A percentile compares a stretch with the other conserved stretches of the same genome.
Evolutionary conservation across 306 rosid species (phyloP).

Genomic region (Lablab purpureus): DNA sequence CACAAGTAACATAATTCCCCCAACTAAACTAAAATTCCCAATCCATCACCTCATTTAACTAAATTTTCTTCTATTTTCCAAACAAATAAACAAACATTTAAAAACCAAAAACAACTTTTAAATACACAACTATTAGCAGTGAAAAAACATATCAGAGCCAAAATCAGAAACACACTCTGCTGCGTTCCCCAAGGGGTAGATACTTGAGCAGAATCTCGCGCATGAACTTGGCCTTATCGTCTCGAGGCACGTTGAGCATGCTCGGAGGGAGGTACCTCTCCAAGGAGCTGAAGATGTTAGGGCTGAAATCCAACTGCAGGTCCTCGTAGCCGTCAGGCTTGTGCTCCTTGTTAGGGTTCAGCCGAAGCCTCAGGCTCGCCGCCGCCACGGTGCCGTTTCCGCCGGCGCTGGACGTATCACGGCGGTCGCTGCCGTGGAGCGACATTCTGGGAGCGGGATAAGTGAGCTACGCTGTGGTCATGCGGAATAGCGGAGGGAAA

Average conservation of each 20-base stretch:
- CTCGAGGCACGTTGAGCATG: slow-evolving; percentile 53
- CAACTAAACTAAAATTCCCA: not conserved
- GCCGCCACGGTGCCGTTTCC: slow-evolving; percentile 40
- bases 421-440: slow-evolving; percentile 34
- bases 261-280: slow-evolving; percentile 58
- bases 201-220: slow-evolving; percentile 58
- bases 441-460: slow-evolving; percentile 36
- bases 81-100: not conserved
- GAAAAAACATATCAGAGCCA: not conserved
- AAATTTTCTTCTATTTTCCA: not conserved
- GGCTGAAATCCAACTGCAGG: slow-evolving; percentile 54
- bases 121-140: not conserved
- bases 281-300: slow-evolving; percentile 57
- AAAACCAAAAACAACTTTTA: not conserved
- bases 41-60: too few species aligned
- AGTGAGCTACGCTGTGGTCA: not conserved
- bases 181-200: slow-evolving; percentile 52
- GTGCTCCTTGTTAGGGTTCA: slow-evolving; percentile 64
- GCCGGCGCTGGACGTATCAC: slow-evolving; percentile 6
- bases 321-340: slow-evolving; percentile 58
- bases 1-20: slow-evolving; percentile 10
- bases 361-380: slow-evolving; percentile 53
- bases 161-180: slow-evolving; percentile 49
- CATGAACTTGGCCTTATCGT: slow-evolving; percentile 61
- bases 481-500: not conserved